Base-by-base conservation (phyloP, 1,139 yeast species). In the Ogataea hybrid region DNA sequence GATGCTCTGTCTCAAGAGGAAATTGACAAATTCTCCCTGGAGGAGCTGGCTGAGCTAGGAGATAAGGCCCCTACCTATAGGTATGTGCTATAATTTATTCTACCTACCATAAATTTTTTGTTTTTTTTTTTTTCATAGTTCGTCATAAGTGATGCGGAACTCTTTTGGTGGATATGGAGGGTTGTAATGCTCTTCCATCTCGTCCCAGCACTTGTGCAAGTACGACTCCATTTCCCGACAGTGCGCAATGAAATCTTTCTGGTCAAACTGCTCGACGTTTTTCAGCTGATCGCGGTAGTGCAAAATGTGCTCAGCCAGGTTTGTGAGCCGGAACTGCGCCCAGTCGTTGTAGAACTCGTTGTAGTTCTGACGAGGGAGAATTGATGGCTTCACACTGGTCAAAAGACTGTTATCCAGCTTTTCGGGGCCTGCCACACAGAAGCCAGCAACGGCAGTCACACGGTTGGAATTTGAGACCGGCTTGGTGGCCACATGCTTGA, bases 301-400 rank as follows among this genome's bases (percentile, higher is more conserved):
- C 10, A 57, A 53, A 43, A 71, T 55, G 33, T 68, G 64, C 16
- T 56, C n/a, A n/a, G n/a, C n/a, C n/a, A n/a, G n/a, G n/a, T n/a
- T n/a, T n/a, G n/a, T n/a, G n/a, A n/a, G n/a, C n/a, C n/a, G n/a
- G n/a, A n/a, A n/a, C n/a, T n/a, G n/a, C n/a, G n/a, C n/a, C n/a
- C n/a, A n/a, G n/a, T n/a, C n/a, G n/a, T n/a, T n/a, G n/a, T n/a
- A n/a, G n/a, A n/a, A n/a, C n/a, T n/a, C n/a, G n/a, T n/a, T n/a
- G n/a, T n/a, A n/a, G n/a, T n/a, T n/a, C n/a, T n/a, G n/a, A n/a
- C n/a, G n/a, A n/a, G n/a, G n/a, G n/a, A n/a, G n/a, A n/a, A n/a
- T n/a, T n/a, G n/a, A n/a, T n/a, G n/a, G n/a, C n/a, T n/a, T n/a
- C n/a, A n/a, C n/a, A n/a, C n/a, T n/a, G n/a, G n/a, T n/a, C n/a